A percentile compares a stretch with the other conserved stretches of the same genome.
Evolutionary conservation across 441 rosid genomes (phyloP).

Genomic region (Gossypium gossypioides): DNA sequence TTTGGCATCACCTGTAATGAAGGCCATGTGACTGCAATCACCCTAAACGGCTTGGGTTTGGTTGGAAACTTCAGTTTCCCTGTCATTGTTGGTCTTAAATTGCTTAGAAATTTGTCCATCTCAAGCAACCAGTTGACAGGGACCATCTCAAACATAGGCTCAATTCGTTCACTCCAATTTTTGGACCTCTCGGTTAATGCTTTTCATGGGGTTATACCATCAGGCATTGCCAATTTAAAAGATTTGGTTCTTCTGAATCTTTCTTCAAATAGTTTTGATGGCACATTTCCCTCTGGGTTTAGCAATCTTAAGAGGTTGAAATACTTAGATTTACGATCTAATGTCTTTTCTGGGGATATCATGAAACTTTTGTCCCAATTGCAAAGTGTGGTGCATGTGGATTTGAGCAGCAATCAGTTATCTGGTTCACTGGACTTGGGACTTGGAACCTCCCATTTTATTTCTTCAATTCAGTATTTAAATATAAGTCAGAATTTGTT

Average conservation of each 20-base stretch:
- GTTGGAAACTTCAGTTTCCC: constrained; percentile 62
- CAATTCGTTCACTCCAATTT: constrained; percentile 39
- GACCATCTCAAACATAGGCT: constrained; percentile 51
- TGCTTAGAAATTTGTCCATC: constrained; percentile 54
- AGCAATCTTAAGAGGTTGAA: constrained; percentile 37
- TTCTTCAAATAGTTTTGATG: constrained; percentile 45
- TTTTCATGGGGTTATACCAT: constrained; percentile 50
- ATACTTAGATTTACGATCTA: constrained; percentile 53
- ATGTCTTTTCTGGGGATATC: constrained; percentile 61
- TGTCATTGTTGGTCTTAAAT: constrained; percentile 38
- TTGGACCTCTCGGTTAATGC: constrained; percentile 52
- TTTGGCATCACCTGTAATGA: constrained; percentile 50
- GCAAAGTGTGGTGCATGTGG: constrained; percentile 38
- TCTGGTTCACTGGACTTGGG: constrained; percentile 65
- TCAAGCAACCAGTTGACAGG: constrained; percentile 53
- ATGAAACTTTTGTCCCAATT: constrained; percentile 49
- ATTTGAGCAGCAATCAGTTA: constrained; percentile 59
- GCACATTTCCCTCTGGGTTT: constrained; percentile 45
- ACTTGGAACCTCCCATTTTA: constrained; percentile 46
- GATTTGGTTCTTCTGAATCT: constrained; percentile 43
- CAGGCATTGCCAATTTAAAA: constrained; percentile 31
- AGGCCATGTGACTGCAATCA: constrained; percentile 53
- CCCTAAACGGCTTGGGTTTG: constrained; percentile 50
- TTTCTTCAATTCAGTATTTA: constrained; percentile 50
- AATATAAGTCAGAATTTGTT: constrained; percentile 59